A percentile compares a stretch with the other conserved stretches of the same genome.
Conservation (phyloP, 1,284 basidiomycete genomes). For the Malassezia restricta region DNA sequence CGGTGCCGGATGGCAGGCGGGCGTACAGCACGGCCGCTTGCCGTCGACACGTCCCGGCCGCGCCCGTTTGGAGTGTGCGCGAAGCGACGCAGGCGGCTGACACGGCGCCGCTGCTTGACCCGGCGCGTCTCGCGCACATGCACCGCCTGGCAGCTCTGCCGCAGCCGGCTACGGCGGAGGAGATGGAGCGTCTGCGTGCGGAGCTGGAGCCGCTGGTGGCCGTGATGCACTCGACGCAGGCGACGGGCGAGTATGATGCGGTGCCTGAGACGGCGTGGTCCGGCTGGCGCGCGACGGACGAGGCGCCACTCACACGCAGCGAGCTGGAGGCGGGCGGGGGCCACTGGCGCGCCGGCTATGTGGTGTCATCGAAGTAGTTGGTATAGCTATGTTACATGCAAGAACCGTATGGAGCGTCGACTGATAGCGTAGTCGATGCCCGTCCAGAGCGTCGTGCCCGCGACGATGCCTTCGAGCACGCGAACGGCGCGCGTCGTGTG, state of each 20-base stretch:
- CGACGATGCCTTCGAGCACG: constrained; percentile 62
- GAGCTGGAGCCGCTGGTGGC: constrained; percentile 15
- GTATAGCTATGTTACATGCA: constrained; percentile 6
- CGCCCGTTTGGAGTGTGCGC: constrained; percentile 16
- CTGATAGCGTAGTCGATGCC: constrained; percentile 61
- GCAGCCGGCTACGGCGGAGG: constrained; percentile 8
- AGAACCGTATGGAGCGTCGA: constrained; percentile 9
- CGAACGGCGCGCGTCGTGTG: constrained; percentile 10
- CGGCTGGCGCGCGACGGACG: neutral
- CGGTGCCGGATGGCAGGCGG: neutral
- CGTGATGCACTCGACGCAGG: constrained; percentile 11
- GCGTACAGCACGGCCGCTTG: neutral
- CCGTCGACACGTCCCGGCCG: constrained; percentile 1
- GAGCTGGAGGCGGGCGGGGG: neutral
- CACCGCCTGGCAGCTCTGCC: constrained; percentile 18
- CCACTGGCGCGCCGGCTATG: neutral
- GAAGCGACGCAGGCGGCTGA: constrained; percentile 2
- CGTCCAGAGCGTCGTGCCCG: constrained; percentile 78
- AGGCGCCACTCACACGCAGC: neutral
- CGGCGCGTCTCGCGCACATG: constrained; percentile 13
- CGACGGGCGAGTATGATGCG: neutral
- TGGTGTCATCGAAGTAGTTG: neutral
- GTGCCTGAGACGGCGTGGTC: neutral
- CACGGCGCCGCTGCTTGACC: constrained; percentile 1
- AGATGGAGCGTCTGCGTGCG: constrained; percentile 1